phyloP scores from a whole-genome alignment of 2,329 filamentous ascomycete genomes.

The Aspergillus pseudotamarii region DNA sequence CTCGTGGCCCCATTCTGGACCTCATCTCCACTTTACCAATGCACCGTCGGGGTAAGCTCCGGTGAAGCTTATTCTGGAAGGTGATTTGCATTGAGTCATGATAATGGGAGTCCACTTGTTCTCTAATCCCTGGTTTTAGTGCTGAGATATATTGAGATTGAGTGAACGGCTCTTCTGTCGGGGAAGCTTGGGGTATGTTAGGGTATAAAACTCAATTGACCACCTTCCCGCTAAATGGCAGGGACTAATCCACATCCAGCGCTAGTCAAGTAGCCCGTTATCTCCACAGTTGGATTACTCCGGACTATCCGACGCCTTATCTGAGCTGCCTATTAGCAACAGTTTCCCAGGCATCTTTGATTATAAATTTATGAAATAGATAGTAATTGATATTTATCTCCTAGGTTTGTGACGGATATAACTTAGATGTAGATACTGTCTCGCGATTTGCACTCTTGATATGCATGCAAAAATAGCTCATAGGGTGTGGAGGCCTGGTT shows the following conservation, averaged over 20 bases:
- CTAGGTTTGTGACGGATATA: too few relatives aligned
- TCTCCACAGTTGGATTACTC: neutral
- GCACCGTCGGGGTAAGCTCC: neutral
- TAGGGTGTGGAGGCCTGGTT: too few relatives aligned
- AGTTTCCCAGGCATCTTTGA: neutral
- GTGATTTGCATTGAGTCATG: neutral
- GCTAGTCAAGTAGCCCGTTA: neutral
- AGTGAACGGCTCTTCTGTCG: too few relatives aligned
- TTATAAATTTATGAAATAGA: neutral
- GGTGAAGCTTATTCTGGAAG: neutral
- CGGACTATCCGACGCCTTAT: neutral
- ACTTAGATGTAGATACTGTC: too few relatives aligned
- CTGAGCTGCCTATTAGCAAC: neutral
- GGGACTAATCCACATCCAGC: neutral
- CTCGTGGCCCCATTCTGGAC: neutral
- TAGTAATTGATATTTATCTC: neutral
- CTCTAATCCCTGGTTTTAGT: neutral
- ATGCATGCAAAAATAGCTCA: too few relatives aligned
- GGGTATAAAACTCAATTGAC: neutral
- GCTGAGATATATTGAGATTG: too few relatives aligned
- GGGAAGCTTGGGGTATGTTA: neutral
- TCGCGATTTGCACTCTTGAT: neutral
- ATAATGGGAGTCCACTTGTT: neutral
- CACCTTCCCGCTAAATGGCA: neutral
- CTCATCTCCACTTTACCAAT: neutral